Percentiles rank a stretch among this genome's conserved stretches.
Evolutionary conservation across 2,329 filamentous ascomycete genomes (phyloP).

Genomic region (Pseudogymnoascus sp.): DNA sequence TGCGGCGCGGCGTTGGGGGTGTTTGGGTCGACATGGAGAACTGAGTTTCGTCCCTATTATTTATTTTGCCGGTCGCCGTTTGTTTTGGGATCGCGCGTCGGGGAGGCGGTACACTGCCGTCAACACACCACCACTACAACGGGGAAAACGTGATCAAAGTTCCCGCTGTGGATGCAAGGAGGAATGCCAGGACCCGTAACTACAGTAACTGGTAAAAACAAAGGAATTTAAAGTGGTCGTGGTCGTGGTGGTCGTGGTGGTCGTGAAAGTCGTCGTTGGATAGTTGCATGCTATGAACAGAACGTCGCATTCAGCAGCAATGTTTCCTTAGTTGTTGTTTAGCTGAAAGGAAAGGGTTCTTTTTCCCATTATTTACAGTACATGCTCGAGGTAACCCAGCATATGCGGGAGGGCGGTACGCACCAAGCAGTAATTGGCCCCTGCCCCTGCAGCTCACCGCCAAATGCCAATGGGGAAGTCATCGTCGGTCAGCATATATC

Average conservation of each 20-base stretch:
- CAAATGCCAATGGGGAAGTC: background rate
- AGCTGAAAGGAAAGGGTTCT: background rate
- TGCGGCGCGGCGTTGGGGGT: slow-evolving; percentile 24
- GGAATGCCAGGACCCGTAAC: background rate
- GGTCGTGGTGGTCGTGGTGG: background rate
- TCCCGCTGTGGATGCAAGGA: background rate
- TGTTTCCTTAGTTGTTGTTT: background rate
- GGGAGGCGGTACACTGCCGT: slow-evolving; percentile 5
- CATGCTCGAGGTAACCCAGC: slow-evolving; percentile 1
- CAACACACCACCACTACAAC: slow-evolving; percentile 7
- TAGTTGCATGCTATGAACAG: background rate
- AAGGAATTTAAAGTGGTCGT: background rate
- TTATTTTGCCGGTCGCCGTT: slow-evolving; percentile 8
- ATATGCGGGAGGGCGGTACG: slow-evolving; percentile 2
- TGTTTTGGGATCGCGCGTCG: slow-evolving; percentile 9
- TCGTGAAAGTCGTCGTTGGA: background rate
- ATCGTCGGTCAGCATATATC: slow-evolving; percentile 2
- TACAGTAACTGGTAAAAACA: slow-evolving; percentile 1
- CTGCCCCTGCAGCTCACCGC: slow-evolving; percentile 7
- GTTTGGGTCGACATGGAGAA: slow-evolving; percentile 16
- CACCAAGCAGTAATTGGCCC: slow-evolving; percentile 8
- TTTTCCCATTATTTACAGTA: slow-evolving; percentile 3
- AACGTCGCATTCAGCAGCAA: background rate
- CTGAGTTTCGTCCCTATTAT: slow-evolving; percentile 3
- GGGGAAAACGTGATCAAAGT: slow-evolving; percentile 1